phyloP scores from a whole-genome alignment of 768 basidiomycete genomes.

The Suillus paluster region DNA sequence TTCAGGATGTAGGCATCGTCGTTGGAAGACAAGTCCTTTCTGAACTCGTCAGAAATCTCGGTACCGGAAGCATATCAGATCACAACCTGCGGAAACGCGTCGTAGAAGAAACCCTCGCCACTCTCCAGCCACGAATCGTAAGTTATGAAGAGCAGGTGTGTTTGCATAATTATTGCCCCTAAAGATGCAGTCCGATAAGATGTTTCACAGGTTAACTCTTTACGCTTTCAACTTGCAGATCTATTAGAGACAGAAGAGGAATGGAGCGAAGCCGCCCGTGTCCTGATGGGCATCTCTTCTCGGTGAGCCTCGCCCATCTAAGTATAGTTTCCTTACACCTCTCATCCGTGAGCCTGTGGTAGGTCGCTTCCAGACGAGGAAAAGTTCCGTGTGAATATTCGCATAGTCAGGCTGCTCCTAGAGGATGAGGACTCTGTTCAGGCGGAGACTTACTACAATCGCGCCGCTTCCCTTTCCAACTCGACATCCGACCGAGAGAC shows the following conservation, averaged over 20 bases:
- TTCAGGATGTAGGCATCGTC: conserved; percentile 82
- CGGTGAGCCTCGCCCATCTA: conserved; percentile 76
- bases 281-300: conserved; percentile 86
- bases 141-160: conserved; percentile 95
- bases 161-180: conserved; percentile 9
- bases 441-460: conserved; percentile 98
- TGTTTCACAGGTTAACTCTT: conserved; percentile 66
- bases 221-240: conserved; percentile 91
- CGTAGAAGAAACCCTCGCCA: conserved; percentile 73
- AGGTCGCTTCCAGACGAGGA: conserved; percentile 79
- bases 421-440: conserved; percentile 97
- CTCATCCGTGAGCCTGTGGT: conserved; percentile 14
- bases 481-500: conserved; percentile 79
- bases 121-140: conserved; percentile 78
- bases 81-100: conserved; percentile 68
- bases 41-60: conserved; percentile 76
- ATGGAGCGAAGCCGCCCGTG: conserved; percentile 91
- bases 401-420: conserved; percentile 90
- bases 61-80: conserved; percentile 56
- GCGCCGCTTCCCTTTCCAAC: conserved; percentile 89
- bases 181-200: conserved; percentile 9
- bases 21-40: conserved; percentile 87
- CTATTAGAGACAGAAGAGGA: conserved; percentile 89
- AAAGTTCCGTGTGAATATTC: conserved; percentile 88
- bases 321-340: not conserved